Base-by-base conservation (phyloP, 306 rosid species). In the Sesbania bispinosa region DNA sequence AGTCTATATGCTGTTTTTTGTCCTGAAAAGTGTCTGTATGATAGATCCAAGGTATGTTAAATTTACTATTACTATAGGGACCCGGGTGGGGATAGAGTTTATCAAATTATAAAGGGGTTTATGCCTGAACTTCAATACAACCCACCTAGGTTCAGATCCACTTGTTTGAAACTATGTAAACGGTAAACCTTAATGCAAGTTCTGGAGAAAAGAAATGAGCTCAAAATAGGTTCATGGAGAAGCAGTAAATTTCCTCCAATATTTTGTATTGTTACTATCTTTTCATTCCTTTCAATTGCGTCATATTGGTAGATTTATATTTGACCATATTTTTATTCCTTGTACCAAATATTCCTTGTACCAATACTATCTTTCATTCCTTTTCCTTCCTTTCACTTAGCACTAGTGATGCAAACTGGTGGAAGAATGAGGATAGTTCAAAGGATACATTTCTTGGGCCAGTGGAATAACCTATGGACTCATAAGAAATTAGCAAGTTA, bases 51-150 rank as follows among this genome's bases (percentile, higher is more conserved):
- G n/a, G 5, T 1, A 18, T 38, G 10, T 0, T 55, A 33, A 69
- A 51, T 38, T 24, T 36, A 52, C 35, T n/a, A 36, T 23, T 52
- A 36, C 51, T 23, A 14, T 6, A 52, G 26, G 43, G 58, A 7
- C 23, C 21, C 24, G 41, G 72, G 43, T 38, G 39, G 35, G 63
- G 57, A 9, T 26, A 20, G 9, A 23, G 43, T 59, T 67, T 32
- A 67, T 76, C 41, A 24, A 21, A 57, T 55, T 23, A 35, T 45
- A 61, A 14, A 59, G 80, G 26, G 27, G 80, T 66, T 57, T 13
- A 55, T 55, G 41, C 33, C 48, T 64, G 23, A 46, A 39, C 48
- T 30, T 64, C n/a, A 52, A 64, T 13, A 29, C 27, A 30, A 46
- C 47, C 39, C 20, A 36, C 26, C 65, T 6, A 39, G 1, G 30